Base-by-base conservation (phyloP, 164 flowering plant species). In the Nymphaea thermarum region DNA sequence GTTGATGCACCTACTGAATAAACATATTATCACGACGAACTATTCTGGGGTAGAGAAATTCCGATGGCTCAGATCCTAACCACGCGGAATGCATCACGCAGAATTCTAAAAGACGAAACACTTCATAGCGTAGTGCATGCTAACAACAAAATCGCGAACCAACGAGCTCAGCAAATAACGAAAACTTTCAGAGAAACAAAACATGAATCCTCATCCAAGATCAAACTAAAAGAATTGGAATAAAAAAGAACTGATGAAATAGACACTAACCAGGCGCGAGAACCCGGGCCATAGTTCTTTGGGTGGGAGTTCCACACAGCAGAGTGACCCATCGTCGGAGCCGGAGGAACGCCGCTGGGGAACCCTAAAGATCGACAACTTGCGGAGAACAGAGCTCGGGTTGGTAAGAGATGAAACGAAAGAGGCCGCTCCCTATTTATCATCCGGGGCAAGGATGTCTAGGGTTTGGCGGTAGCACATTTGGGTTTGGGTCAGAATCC, bases 221-320 rank as follows among this genome's bases (percentile, higher is more conserved):
- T 8, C 8, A 61, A n/a, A 55, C 25, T n/a, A 17, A 8, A 61
- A 36, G 4, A 63, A 12, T 60, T 45, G 43, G 44, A 41, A 66
- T 44, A 2, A n/a, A 61, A 61, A 36, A 2, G 64, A 17, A n/a
- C 8, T 3, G 42, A 61, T 3, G 64, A 61, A 5, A 61, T 2
- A 61, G 6, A 61, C 64, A n/a, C 36, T 61, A 6, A 61, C 64
- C 64, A 85, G 25, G 86, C 65, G 66, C 85, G 88, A 51, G 88
- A 83, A 7, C 86, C 86, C 43, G 86, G 86, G 3, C 86, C 86
- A 73, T 85, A 83, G 76, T 17, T 83, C 85, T 83, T 83, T 18
- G 86, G 86, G 63, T 83, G 88, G 17, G 86, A 77, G 80, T 81
- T 85, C 88, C 88, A 85, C 4, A 85, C 75, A 72, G 81, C 83